Evolutionary conservation across 208 protist species (phyloP).

Genomic region (Leishmania martiniquensis): DNA sequence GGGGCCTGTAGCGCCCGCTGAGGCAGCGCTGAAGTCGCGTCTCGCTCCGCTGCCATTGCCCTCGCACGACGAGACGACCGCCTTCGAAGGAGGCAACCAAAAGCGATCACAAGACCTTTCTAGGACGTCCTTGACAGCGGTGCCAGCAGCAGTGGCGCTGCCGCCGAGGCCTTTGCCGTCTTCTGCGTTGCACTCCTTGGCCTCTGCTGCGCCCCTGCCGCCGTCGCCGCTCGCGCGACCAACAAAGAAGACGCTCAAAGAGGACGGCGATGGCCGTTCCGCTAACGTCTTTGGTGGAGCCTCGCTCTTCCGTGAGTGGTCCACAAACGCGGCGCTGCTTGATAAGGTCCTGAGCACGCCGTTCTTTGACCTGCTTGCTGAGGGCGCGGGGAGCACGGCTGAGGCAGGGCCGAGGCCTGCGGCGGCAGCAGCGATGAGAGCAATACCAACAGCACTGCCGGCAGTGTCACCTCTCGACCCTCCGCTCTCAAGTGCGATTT

Average conservation of each 20-base stretch:
- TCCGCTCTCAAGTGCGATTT: neutral
- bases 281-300: neutral
- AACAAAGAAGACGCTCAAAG: neutral
- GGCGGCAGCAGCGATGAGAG: neutral
- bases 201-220: neutral
- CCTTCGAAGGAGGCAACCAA: neutral
- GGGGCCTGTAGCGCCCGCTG: neutral
- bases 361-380: neutral
- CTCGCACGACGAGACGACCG: too few relatives aligned
- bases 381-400: neutral
- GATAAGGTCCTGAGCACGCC: conserved; percentile 1
- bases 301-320: conserved; percentile 19
- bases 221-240: neutral
- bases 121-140: neutral
- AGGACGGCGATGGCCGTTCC: neutral
- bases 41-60: neutral
- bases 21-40: neutral
- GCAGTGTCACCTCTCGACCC: neutral
- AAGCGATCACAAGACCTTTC: neutral
- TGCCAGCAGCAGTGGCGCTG: neutral
- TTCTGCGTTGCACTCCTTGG: neutral
- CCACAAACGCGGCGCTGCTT: conserved; percentile 9
- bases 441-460: neutral
- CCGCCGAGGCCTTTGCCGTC: neutral
- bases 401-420: neutral